These are phyloP conservation scores for Croton setiger DNA, from an alignment of 441 rosid species.

Conservation along the genomic window DNA sequence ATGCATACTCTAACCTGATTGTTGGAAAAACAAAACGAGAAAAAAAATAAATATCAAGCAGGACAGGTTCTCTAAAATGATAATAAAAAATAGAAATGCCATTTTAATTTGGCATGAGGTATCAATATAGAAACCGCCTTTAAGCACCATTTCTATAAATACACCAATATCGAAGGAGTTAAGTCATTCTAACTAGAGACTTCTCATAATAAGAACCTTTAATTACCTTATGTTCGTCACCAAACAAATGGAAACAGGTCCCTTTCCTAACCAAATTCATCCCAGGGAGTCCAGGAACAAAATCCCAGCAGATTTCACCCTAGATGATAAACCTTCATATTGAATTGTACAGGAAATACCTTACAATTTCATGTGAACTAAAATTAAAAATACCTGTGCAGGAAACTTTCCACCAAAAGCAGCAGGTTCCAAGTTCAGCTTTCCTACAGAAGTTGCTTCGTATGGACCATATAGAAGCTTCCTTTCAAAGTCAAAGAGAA, in stretches of 20 bases:
- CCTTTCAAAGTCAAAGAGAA: conserved; percentile 30
- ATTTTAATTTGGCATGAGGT: not conserved
- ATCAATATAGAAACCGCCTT: not conserved
- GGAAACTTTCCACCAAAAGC: conserved; percentile 34
- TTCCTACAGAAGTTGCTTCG: conserved; percentile 28
- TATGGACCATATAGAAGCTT: conserved; percentile 34
- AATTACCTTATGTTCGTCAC: not conserved
- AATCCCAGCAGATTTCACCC: not conserved
- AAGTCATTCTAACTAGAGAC: not conserved
- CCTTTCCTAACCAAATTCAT: not conserved
- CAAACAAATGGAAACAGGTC: not conserved
- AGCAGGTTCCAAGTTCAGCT: conserved; percentile 25
- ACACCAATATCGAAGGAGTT: not conserved
- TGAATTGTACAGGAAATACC: not conserved
- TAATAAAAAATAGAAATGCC: not conserved
- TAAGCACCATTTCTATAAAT: not conserved
- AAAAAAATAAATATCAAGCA: conserved; percentile 3
- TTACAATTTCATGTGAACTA: not conserved
- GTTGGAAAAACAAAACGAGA: not conserved
- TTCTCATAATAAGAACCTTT: not conserved
- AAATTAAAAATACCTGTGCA: conserved; percentile 27
- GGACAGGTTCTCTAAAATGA: not conserved
- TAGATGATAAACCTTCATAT: not conserved
- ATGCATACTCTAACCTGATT: not conserved
- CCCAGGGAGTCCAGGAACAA: not conserved